These are phyloP conservation scores for Daedaleopsis nitida DNA, from an alignment of 768 basidiomycete genomes.

Conservation along the genomic window DNA sequence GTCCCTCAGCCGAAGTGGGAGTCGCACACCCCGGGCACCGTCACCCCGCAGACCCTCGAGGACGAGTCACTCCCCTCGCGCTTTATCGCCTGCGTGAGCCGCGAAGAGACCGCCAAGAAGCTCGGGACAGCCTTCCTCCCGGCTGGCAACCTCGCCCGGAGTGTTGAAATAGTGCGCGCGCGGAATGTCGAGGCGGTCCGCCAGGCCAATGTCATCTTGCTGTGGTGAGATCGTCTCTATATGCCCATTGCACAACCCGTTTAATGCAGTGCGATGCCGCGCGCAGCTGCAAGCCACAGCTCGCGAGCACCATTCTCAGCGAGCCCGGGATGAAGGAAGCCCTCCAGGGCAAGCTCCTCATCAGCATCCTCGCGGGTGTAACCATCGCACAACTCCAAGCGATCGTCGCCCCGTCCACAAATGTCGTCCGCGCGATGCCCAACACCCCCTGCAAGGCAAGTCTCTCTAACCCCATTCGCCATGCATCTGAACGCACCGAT, in stretches of 20 bases:
- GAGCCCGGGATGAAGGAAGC: slow-evolving; percentile 81
- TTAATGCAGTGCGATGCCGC: neutral
- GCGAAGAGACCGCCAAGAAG: slow-evolving; percentile 71
- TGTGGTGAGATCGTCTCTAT: slow-evolving; percentile 62
- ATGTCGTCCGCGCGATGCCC: slow-evolving; percentile 95
- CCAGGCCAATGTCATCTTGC: slow-evolving; percentile 80
- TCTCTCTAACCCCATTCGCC: neutral
- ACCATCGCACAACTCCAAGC: slow-evolving; percentile 78
- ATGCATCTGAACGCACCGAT: neutral
- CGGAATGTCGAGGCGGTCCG: slow-evolving; percentile 73
- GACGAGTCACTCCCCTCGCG: slow-evolving; percentile 76
- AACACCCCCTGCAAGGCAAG: slow-evolving; percentile 94
- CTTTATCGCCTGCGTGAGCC: slow-evolving; percentile 87
- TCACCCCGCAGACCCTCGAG: slow-evolving; percentile 57
- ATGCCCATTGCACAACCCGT: too few species aligned
- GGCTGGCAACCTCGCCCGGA: slow-evolving; percentile 59
- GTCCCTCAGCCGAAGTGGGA: slow-evolving; percentile 55
- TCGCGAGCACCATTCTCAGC: slow-evolving; percentile 72
- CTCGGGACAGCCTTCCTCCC: slow-evolving; percentile 61
- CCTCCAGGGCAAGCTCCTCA: slow-evolving; percentile 85
- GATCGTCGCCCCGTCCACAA: slow-evolving; percentile 77
- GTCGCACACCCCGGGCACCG: slow-evolving; percentile 70
- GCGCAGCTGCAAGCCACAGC: slow-evolving; percentile 89
- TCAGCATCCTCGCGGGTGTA: slow-evolving; percentile 97
- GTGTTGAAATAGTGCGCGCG: slow-evolving; percentile 70